These are phyloP conservation scores for Neoarthrinium moseri DNA, from an alignment of 2,329 filamentous ascomycete species.

Conservation along the genomic window DNA sequence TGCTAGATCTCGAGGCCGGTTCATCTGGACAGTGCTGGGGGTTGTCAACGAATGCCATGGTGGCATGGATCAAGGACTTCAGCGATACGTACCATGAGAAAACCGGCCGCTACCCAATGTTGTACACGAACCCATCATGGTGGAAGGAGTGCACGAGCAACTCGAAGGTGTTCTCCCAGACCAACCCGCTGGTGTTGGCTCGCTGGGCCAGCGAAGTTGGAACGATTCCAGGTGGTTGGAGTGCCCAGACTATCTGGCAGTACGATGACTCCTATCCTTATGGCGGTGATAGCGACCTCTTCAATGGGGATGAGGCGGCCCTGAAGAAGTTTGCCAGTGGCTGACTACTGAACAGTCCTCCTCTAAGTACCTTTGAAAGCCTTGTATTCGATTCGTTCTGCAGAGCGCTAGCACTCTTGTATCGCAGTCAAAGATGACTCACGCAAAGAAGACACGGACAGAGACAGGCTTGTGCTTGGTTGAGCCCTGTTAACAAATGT, in stretches of 20 bases:
- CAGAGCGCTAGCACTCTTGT: too few species aligned
- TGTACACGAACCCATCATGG: conserved; percentile 54
- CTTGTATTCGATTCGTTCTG: too few species aligned
- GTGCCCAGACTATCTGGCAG: conserved; percentile 55
- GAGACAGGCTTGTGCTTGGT: too few species aligned
- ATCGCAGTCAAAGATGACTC: too few species aligned
- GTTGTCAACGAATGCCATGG: conserved; percentile 43
- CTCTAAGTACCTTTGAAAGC: too few species aligned
- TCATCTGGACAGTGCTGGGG: conserved; percentile 42
- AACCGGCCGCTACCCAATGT: conserved; percentile 48
- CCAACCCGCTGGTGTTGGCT: conserved; percentile 48
- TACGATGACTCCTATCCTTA: conserved; percentile 45
- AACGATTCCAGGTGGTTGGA: conserved; percentile 49
- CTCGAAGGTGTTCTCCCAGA: conserved; percentile 41
- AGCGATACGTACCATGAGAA: conserved; percentile 45
- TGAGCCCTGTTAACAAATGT: too few species aligned
- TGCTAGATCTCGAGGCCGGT: conserved; percentile 53
- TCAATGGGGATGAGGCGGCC: conserved; percentile 40
- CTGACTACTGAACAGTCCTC: too few species aligned
- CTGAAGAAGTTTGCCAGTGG: conserved; percentile 21
- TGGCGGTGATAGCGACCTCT: conserved; percentile 52
- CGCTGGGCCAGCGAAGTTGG: conserved; percentile 40
- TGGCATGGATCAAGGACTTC: conserved; percentile 53
- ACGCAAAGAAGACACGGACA: too few species aligned
- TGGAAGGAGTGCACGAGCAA: conserved; percentile 53